phyloP scores from a whole-genome alignment of 1,284 basidiomycete genomes.

The Albatrellus sp. region DNA sequence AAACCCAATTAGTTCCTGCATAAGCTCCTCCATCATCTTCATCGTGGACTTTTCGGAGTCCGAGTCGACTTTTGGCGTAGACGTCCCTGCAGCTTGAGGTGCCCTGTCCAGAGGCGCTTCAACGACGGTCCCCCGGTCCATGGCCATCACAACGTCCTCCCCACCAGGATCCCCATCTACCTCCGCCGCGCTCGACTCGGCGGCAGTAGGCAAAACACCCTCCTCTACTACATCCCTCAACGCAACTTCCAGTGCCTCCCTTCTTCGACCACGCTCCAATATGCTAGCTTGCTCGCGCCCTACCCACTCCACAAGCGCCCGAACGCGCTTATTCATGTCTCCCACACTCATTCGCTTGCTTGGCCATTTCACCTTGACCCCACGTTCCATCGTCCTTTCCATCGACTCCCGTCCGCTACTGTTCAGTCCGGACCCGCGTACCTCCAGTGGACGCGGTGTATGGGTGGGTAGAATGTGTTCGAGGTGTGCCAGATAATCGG shows the following conservation, averaged over 20 bases:
- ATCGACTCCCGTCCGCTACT: slow-evolving; percentile 25
- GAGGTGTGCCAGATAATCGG: slow-evolving; percentile 88
- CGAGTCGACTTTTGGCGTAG: neutral
- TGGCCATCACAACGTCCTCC: slow-evolving; percentile 6
- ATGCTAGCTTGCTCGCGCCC: slow-evolving; percentile 74
- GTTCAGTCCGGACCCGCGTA: slow-evolving; percentile 35
- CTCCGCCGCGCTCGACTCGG: neutral
- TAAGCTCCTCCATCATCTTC: slow-evolving; percentile 79
- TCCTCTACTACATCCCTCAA: slow-evolving; percentile 25
- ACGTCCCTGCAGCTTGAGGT: slow-evolving; percentile 7
- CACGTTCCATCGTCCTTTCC: slow-evolving; percentile 65
- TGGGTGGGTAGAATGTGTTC: slow-evolving; percentile 73
- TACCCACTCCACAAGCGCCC: slow-evolving; percentile 87
- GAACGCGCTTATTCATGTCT: slow-evolving; percentile 95
- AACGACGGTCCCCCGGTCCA: slow-evolving; percentile 4
- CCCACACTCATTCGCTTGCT: slow-evolving; percentile 87
- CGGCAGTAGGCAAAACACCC: neutral
- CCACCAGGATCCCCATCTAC: neutral
- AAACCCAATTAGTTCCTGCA: slow-evolving; percentile 76
- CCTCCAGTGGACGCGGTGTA: slow-evolving; percentile 64
- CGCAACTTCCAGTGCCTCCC: slow-evolving; percentile 48
- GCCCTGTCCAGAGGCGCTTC: slow-evolving; percentile 14
- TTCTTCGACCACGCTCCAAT: slow-evolving; percentile 57
- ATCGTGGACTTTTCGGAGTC: slow-evolving; percentile 32
- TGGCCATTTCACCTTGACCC: slow-evolving; percentile 91